Evolutionary conservation across 139 green algal genomes (phyloP).

Genomic region (Tetratostichococcus sp.): DNA sequence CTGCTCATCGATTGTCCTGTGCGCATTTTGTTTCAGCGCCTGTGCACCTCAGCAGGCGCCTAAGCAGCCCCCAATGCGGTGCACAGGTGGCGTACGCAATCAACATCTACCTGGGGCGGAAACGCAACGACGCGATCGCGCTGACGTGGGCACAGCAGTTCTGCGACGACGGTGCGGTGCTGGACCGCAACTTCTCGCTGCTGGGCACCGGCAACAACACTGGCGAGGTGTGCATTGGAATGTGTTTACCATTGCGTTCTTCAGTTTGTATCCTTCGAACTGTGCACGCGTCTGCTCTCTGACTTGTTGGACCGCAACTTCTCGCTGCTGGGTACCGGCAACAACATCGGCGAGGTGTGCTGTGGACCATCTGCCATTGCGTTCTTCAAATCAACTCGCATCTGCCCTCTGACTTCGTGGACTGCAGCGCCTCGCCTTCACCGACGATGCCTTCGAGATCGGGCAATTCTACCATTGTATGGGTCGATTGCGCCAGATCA

Average conservation of each 20-base stretch:
- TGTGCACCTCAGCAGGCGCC: too few relatives aligned
- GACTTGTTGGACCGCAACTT: slow-evolving; percentile 22
- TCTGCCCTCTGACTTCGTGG: too few relatives aligned
- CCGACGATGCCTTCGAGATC: too few relatives aligned
- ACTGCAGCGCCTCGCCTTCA: slow-evolving; percentile 10
- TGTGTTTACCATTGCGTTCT: background rate
- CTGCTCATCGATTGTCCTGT: too few relatives aligned
- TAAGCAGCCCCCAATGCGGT: too few relatives aligned
- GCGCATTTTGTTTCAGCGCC: too few relatives aligned
- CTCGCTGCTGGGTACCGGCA: background rate
- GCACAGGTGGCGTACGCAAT: background rate
- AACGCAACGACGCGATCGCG: slow-evolving; percentile 4
- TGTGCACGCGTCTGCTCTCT: too few relatives aligned
- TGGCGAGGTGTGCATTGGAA: background rate
- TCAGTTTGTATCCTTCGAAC: too few relatives aligned
- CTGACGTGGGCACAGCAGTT: slow-evolving; percentile 10
- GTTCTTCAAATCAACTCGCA: too few relatives aligned
- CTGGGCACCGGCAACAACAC: background rate
- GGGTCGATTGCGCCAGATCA: too few relatives aligned
- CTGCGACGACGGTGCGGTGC: slow-evolving; percentile 1
- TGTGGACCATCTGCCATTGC: background rate
- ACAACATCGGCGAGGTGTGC: slow-evolving; percentile 2
- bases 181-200: slow-evolving; percentile 18
- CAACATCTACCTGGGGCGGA: background rate
- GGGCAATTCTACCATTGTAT: too few relatives aligned